Evolutionary conservation across 129 eudicot genomes (phyloP), one percentile per base, ranked within the genome.

Genomic region (Chrysanthemum makinoi): DNA sequence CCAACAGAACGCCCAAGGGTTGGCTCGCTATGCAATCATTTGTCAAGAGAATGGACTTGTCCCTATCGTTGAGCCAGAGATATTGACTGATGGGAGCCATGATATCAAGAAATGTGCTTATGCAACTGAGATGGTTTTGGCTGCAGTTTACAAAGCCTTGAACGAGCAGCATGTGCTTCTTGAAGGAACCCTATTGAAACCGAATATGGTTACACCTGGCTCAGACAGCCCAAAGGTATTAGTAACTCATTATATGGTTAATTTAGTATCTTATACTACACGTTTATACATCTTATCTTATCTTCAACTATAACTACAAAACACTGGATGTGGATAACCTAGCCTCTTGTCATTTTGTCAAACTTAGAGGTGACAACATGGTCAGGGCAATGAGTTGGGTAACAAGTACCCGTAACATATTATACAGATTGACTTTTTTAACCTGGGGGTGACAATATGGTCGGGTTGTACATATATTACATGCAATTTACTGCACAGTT

Each of bases 131-230:
- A 84, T 77, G 60, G 97, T 91, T 77, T 81, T 91, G 43, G 96
- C 97, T 0, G 90, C 97, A 46, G 90, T 84, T 75, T 91, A 88
- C 79, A 91, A 91, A 83, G 97, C 97, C 12, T 81, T 91, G 10
- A 91, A 91, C 46, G 97, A 91, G 39, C 94, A 88, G 1, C 96
- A 91, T 73, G 97, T 91, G 73, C 90, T 91, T 58, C 89, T 91
- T 0, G 96, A 91, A 68, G 97, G 97, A 62, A 88, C 96, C 26
- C 92, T 91, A 61, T 83, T 91, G 86, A 91, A 91, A 89, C 96
- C 97, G 13, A 91, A 91, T 74, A 91, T 91, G 97, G 97, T 91
- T 75, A 88, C 96, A 5, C 97, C 97, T 0, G 97, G 97, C 24
- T 91, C 97, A 28, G 88, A 86, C 72, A 82, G 90, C 82, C 97